Evolutionary conservation across 202 grass and related monocot genomes (phyloP), one percentile per base, ranked within the genome.

Genomic region (Alloteropsis angusta): DNA sequence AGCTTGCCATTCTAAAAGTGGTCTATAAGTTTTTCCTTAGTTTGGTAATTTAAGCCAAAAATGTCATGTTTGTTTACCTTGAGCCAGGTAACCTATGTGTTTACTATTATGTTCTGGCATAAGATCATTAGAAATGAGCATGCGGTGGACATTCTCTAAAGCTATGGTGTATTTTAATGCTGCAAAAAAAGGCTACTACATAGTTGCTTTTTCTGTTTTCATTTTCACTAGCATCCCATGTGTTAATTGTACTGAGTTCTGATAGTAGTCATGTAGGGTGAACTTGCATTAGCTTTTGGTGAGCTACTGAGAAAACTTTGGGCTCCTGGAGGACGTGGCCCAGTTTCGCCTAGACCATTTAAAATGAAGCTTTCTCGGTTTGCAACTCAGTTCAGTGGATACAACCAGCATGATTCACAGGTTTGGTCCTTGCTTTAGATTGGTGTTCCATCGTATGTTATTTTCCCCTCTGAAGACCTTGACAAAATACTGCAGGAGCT

Each of bases 211-310:
- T 63, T 85, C 25, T 71, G 65, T 15, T 78, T 77, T 85, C 52
- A 62, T 18, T 72, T 80, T 74, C 50, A 68, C 75, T 71, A 59
- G 65, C 82, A 72, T 49, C 23, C 44, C 18, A 65, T 43, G 44
- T 64, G 65, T 86, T 89, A 84, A 75, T 88, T 91, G 68, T 93
- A 79, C 85, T 91, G 82, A 95, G 77, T 86, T 91, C 59, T 85
- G 84, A 89, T 96, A 82, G 82, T 99, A 99, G 89, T 85, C 78
- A 86, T 96, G 96, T 79, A 99, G 96, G 96, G 96, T 90, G 96
- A 99, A 89, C 90, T 99, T 88, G 96, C 96, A 8, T 80, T 99
- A 85, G 92, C 96, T 80, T 99, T 99, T 89, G 96, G 96, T 49
- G 96, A 99, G 72, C 80, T 99, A 56, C 66, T 99, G 60, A 93